phyloP scores from a whole-genome alignment of 129 eudicot species.

The Arctium minus region DNA sequence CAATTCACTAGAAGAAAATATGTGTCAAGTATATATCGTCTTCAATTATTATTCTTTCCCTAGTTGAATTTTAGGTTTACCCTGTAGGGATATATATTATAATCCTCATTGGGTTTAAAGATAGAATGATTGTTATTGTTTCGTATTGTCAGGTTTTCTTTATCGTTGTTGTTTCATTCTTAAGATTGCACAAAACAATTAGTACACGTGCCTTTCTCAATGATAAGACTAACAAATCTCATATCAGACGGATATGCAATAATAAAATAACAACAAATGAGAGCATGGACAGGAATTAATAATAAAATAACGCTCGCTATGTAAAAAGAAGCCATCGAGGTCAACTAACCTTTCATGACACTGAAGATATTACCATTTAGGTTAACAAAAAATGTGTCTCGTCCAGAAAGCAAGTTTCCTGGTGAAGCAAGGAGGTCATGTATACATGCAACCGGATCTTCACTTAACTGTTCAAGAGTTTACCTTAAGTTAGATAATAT shows the following conservation, averaged over 20 bases:
- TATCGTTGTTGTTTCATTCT: neutral
- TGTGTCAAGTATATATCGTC: neutral
- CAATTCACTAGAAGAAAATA: neutral
- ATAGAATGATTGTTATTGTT: neutral
- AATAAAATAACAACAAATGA: neutral
- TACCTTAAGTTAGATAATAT: slow-evolving; percentile 5
- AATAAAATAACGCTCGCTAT: slow-evolving; percentile 1
- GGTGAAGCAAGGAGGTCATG: slow-evolving; percentile 64
- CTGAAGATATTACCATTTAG: slow-evolving; percentile 54
- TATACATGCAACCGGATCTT: slow-evolving; percentile 60
- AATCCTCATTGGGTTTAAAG: neutral
- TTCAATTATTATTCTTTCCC: neutral
- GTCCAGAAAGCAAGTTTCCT: slow-evolving; percentile 72
- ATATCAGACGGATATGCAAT: slow-evolving; percentile 3
- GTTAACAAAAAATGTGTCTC: slow-evolving; percentile 62
- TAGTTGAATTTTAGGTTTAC: slow-evolving; percentile 6
- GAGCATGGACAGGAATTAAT: neutral
- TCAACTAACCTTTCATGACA: slow-evolving; percentile 67
- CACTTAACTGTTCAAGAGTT: slow-evolving; percentile 52
- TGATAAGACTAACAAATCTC: neutral
- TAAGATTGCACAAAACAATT: neutral
- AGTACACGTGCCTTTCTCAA: neutral
- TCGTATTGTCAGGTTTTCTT: neutral
- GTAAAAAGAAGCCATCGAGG: neutral
- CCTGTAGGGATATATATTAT: neutral